Percentiles rank a stretch among this genome's conserved stretches.
phyloP scores from a whole-genome alignment of 306 rosid species.

The Oemleria cerasiformis region DNA sequence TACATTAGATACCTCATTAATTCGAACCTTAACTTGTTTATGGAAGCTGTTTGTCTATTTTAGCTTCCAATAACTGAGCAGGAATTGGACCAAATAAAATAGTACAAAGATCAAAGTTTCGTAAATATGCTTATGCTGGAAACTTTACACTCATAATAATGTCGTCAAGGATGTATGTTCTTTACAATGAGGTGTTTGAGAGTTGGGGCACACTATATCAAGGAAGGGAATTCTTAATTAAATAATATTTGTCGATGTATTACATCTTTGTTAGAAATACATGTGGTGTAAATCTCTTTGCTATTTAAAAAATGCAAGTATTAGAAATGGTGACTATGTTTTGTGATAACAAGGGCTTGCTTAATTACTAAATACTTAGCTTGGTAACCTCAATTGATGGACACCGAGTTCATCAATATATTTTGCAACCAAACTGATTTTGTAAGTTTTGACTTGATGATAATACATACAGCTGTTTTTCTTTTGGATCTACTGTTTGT shows the following conservation, averaged over 20 bases:
- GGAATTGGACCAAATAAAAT: neutral
- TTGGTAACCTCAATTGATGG: neutral
- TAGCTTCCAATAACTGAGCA: constrained; percentile 3
- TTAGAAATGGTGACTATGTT: neutral
- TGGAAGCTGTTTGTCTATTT: neutral
- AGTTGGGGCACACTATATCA: neutral
- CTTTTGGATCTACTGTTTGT: neutral
- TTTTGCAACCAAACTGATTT: neutral
- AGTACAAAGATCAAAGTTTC: neutral
- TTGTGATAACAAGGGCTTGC: neutral
- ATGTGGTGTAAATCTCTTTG: neutral
- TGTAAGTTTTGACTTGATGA: neutral
- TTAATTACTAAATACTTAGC: neutral
- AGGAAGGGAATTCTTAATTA: neutral
- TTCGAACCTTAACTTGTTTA: neutral
- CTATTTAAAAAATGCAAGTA: neutral
- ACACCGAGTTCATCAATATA: neutral
- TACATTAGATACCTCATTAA: neutral
- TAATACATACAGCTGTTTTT: neutral
- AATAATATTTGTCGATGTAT: neutral
- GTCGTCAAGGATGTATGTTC: neutral
- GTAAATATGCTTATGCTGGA: neutral
- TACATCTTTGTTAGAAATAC: neutral
- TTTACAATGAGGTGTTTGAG: neutral
- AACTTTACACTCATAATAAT: neutral